Evolutionary conservation across 352 stramenopile species (phyloP), one percentile per base, ranked within the genome.

Genomic region (Phytopythium helicoides): DNA sequence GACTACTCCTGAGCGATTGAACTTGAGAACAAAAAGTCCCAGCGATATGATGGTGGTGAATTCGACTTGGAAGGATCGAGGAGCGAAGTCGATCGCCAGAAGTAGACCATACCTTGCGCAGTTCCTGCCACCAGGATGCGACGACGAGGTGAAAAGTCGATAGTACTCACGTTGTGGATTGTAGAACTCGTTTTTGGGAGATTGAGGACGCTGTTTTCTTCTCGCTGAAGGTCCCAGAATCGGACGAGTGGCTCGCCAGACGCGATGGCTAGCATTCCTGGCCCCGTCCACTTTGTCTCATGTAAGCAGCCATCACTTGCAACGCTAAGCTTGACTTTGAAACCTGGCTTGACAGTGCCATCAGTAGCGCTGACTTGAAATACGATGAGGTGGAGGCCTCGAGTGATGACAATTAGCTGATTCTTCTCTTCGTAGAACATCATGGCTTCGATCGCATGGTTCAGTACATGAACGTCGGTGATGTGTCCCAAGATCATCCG

Each of bases 401-500:
- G 75, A 1, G 94, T 98, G 68, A 98, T 96, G 15, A 97, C 83
- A 35, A 97, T 81, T 21, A 98, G 66, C 1, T 81, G 78, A 54
- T 71, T 79, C 40, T 67, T 72, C 57, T 90, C 78, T 54, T 93
- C 86, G 55, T 85, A 77, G 52, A 95, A 97, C 67, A 97, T 73
- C 76, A 98, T 92, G 22, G 71, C 70, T 52, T 97, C 90, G 38
- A 98, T 90, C 16, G 81, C 70, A 23, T 94, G 82, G 56, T 88
- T 89, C 36, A 89, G 64, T 35, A 83, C 71, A 45, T 97, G 86
- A 22, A 98, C 84, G 36, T 97, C 85, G 15, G 86, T 89, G 51
- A 95, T 95, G 59, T 97, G 87, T 1, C 92, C n/a, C 92, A 8
- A 97, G 59, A 50, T 98, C 93, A 60, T 98, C 92, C 0, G 87